Conservation (phyloP, 345 rosid genomes). For the Garcia nutans region DNA sequence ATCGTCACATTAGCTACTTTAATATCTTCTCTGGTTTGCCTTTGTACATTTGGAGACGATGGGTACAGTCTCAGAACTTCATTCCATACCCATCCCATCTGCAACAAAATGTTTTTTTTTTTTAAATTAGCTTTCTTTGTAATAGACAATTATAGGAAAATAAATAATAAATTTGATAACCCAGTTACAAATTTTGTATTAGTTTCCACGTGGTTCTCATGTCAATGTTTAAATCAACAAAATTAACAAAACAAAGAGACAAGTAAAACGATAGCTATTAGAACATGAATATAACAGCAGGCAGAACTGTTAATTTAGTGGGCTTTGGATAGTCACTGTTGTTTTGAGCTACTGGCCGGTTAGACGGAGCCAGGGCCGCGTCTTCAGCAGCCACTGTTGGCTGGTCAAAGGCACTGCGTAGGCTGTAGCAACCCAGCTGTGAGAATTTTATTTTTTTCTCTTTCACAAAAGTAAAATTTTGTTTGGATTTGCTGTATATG, state of each 20-base stretch:
- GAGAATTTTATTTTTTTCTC: too few relatives aligned
- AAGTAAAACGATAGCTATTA: too few relatives aligned
- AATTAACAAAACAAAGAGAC: too few relatives aligned
- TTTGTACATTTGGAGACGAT: constrained; percentile 79
- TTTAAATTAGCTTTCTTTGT: too few relatives aligned
- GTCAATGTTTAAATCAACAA: background rate
- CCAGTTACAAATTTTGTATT: too few relatives aligned
- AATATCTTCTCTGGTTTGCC: constrained; percentile 70
- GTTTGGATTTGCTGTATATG: background rate
- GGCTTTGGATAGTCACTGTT: background rate
- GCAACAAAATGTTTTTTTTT: constrained; percentile 17
- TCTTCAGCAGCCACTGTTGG: background rate
- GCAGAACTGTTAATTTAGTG: background rate
- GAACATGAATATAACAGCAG: background rate
- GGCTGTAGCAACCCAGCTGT: background rate
- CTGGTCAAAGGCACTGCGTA: background rate
- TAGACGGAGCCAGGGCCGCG: background rate
- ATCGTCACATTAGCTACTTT: constrained; percentile 42
- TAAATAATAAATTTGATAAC: too few relatives aligned
- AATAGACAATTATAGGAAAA: too few relatives aligned
- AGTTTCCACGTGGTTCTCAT: background rate
- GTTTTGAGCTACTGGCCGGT: background rate
- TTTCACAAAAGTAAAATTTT: background rate
- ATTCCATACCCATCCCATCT: constrained; percentile 93
- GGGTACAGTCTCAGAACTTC: constrained; percentile 75